Percentiles rank a stretch among this genome's conserved stretches.
Conservation (phyloP, 73 alveolate species). For the Paramecium primaurelia region DNA sequence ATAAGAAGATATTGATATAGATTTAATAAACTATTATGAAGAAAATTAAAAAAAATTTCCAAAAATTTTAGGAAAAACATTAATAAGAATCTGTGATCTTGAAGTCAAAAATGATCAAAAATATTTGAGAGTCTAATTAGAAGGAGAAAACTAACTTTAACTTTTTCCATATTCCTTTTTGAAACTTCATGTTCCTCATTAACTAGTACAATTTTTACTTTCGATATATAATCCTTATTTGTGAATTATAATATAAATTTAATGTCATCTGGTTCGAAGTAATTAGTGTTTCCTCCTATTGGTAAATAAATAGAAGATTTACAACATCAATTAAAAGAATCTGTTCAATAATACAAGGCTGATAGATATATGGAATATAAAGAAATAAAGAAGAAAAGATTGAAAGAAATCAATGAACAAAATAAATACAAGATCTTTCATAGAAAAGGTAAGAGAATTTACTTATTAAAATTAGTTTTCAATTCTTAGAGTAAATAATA, state of each 20-base stretch:
- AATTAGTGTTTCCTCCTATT: neutral
- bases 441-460: neutral
- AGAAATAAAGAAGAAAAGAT: neutral
- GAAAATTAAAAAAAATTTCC: neutral
- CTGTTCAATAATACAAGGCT: neutral
- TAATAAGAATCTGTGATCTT: neutral
- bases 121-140: neutral
- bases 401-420: neutral
- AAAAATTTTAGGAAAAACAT: neutral
- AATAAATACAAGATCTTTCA: neutral
- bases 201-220: neutral
- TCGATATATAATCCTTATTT: neutral
- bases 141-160: neutral
- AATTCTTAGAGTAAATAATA: neutral
- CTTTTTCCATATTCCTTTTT: neutral
- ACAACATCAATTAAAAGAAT: neutral
- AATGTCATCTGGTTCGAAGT: neutral
- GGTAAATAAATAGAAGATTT: neutral
- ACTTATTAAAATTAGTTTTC: neutral
- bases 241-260: neutral
- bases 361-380: neutral
- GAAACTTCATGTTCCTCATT: neutral
- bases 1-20: neutral
- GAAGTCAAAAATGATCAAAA: neutral
- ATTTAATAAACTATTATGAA: neutral